Evolutionary conservation across 306 rosid genomes (phyloP).

Genomic region (Trifolium repens): DNA sequence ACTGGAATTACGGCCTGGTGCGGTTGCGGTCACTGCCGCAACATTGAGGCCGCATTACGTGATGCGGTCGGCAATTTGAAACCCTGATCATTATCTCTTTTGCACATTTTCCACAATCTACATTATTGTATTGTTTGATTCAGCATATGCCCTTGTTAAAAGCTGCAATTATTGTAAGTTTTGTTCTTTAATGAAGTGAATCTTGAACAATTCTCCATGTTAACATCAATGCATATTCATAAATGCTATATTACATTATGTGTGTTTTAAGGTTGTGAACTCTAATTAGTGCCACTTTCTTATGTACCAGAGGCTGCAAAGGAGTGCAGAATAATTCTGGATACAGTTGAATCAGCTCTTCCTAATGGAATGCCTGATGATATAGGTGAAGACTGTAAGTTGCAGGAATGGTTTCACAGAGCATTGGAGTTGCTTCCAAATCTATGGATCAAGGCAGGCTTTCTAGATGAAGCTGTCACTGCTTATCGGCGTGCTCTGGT

Average conservation of each 20-base stretch:
- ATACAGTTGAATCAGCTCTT: constrained; percentile 77
- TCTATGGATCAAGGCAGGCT: constrained; percentile 75
- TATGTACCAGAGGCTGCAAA: constrained; percentile 79
- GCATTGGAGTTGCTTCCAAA: constrained; percentile 83
- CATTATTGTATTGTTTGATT: constrained; percentile 23
- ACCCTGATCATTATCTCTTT: constrained; percentile 32
- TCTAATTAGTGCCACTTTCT: constrained; percentile 37
- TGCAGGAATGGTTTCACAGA: constrained; percentile 82
- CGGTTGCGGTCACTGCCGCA: not conserved
- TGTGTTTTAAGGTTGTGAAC: constrained; percentile 8
- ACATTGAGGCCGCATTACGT: not conserved
- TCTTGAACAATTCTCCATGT: constrained; percentile 8
- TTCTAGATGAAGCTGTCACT: constrained; percentile 74
- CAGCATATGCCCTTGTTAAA: not conserved
- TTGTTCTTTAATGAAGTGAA: constrained; percentile 2
- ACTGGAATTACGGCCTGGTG: not conserved
- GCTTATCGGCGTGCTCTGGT: constrained; percentile 70
- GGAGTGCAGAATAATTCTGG: constrained; percentile 82
- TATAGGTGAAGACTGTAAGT: constrained; percentile 76
- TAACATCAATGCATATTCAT: constrained; percentile 30
- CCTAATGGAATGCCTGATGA: constrained; percentile 77
- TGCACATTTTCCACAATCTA: not conserved
- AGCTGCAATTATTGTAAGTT: not conserved
- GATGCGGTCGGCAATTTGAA: not conserved
- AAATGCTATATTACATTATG: not conserved